Evolutionary conservation across 2,329 filamentous ascomycete genomes (phyloP).

Genomic region (Colletotrichum gigasporum): DNA sequence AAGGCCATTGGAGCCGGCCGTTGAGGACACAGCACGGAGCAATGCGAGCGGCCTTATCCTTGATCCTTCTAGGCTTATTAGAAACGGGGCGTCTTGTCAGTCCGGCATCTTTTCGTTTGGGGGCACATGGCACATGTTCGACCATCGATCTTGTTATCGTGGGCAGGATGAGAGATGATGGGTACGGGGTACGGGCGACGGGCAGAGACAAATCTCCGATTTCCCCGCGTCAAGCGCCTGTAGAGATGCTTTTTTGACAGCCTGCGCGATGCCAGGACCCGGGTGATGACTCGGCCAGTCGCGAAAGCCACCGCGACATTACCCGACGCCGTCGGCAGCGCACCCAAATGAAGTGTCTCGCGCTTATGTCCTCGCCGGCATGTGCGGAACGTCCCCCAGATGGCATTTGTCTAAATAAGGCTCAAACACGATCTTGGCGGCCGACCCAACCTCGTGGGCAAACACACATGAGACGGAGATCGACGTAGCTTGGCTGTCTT

Average conservation of each 20-base stretch:
- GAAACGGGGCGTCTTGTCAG: neutral
- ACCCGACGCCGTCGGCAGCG: neutral
- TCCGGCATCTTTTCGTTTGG: constrained; percentile 7
- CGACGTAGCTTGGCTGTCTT: constrained; percentile 8
- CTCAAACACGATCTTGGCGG: constrained; percentile 1
- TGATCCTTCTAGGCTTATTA: neutral
- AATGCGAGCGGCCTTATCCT: neutral
- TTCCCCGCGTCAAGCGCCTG: neutral
- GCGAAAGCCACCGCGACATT: neutral
- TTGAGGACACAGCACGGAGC: neutral
- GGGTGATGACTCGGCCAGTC: neutral
- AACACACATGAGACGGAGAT: constrained; percentile 11
- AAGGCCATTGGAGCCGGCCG: neutral
- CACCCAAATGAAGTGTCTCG: neutral
- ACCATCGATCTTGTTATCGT: neutral
- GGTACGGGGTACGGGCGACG: neutral
- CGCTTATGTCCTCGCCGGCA: neutral
- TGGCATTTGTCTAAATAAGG: neutral
- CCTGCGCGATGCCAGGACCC: neutral
- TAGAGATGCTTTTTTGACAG: neutral
- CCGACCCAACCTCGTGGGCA: constrained; percentile 1
- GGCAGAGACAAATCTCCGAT: neutral
- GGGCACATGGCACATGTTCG: neutral
- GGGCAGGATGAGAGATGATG: neutral
- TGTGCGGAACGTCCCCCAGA: neutral